These are phyloP conservation scores for Xerocomellus amylosporus DNA, from an alignment of 768 basidiomycete genomes.

Conservation along the genomic window DNA sequence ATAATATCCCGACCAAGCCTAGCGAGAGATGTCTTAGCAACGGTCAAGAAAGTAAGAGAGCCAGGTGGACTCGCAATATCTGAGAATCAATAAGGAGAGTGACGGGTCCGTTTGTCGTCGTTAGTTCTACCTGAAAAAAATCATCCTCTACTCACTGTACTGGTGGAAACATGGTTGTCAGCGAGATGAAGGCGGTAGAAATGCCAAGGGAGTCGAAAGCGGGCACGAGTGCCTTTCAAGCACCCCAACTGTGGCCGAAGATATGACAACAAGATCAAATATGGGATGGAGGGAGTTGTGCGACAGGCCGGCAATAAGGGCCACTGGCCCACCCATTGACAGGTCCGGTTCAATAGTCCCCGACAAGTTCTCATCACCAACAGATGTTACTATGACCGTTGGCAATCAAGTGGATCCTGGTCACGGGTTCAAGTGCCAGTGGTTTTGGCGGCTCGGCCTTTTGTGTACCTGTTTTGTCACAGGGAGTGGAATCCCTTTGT, in stretches of 20 bases:
- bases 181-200: neutral
- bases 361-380: no score
- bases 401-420: no score
- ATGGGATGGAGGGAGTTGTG: neutral
- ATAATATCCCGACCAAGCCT: conserved; percentile 21
- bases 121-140: neutral
- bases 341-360: no score
- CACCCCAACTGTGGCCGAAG: neutral
- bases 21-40: neutral
- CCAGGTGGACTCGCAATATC: conserved; percentile 16
- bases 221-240: neutral
- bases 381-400: no score
- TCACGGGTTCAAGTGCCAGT: no score
- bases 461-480: no score
- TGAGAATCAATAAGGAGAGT: neutral
- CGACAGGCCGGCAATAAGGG: neutral
- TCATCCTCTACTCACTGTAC: conserved; percentile 17
- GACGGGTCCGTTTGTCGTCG: neutral
- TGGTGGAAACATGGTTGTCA: conserved; percentile 3
- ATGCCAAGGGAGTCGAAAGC: neutral
- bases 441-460: no score
- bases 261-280: neutral
- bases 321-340: no score
- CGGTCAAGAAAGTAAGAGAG: neutral
- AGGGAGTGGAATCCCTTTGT: no score